phyloP scores from a whole-genome alignment of 108 stramenopile genomes.

The Skeletonema menzelii region DNA sequence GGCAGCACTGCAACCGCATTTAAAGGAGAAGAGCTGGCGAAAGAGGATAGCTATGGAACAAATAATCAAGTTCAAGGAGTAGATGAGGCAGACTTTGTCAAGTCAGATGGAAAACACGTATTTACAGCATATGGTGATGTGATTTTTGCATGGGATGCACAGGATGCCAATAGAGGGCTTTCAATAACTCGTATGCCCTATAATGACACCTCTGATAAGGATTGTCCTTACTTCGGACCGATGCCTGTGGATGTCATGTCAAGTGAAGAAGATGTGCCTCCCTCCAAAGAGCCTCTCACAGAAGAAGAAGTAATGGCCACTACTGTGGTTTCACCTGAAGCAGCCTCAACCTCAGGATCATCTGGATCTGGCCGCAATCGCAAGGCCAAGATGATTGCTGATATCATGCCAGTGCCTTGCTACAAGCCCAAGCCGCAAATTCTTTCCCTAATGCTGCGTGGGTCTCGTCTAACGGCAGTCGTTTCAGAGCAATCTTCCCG shows the following conservation, averaged over 20 bases:
- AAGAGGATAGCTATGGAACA: constrained; percentile 46
- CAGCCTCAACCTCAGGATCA: constrained; percentile 5
- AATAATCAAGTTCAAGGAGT: constrained; percentile 55
- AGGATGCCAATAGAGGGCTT: not conserved
- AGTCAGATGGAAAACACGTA: constrained; percentile 45
- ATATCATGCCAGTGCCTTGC: constrained; percentile 17
- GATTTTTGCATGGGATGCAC: constrained; percentile 21
- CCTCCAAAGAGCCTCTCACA: not conserved
- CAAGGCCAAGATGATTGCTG: not conserved
- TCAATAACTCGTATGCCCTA: constrained; percentile 46
- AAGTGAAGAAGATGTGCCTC: not conserved
- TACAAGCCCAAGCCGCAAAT: constrained; percentile 51
- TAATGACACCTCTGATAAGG: constrained; percentile 19
- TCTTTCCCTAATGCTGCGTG: constrained; percentile 36
- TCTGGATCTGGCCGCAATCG: not conserved
- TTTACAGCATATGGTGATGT: constrained; percentile 43
- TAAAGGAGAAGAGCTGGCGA: not conserved
- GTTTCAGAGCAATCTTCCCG: constrained; percentile 27
- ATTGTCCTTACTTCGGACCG: not conserved
- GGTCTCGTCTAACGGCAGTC: constrained; percentile 40
- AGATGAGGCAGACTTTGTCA: constrained; percentile 54
- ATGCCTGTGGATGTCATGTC: constrained; percentile 2
- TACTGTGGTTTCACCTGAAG: not conserved
- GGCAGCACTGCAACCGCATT: not conserved
- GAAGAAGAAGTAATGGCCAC: constrained; percentile 7